Percentiles rank a stretch among this genome's conserved stretches.
These are phyloP conservation scores for Coemansia guatemalensis DNA, from an alignment of 192 early-diverging fungal species.

Conservation along the genomic window DNA sequence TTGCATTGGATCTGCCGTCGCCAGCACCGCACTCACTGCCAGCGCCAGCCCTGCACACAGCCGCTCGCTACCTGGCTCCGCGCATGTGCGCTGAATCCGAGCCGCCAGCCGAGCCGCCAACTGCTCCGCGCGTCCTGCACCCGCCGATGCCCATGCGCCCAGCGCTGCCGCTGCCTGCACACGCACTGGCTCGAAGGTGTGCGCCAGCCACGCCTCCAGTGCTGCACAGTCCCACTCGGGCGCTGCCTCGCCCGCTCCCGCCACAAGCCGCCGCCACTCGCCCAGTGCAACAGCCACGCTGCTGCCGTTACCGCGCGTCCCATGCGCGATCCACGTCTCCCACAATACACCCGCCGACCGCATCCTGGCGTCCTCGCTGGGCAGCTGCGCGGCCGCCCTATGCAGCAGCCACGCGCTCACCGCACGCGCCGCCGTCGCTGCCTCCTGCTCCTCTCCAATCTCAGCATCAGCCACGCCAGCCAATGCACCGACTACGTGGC, in stretches of 20 bases:
- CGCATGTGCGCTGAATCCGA: constrained; percentile 72
- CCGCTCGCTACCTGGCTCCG: constrained; percentile 57
- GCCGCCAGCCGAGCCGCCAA: constrained; percentile 64
- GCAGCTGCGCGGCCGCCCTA: constrained; percentile 11
- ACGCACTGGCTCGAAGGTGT: constrained; percentile 72
- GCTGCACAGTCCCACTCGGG: constrained; percentile 23
- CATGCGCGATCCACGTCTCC: constrained; percentile 23
- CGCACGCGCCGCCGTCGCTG: constrained; percentile 69
- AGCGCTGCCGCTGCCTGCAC: constrained; percentile 20
- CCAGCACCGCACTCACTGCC: constrained; percentile 64
- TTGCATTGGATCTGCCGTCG: constrained; percentile 30
- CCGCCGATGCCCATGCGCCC: not conserved
- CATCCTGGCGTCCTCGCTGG: constrained; percentile 13
- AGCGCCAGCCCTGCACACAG: constrained; percentile 60
- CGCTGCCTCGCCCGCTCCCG: constrained; percentile 65
- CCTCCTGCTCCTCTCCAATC: constrained; percentile 16
- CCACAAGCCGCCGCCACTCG: constrained; percentile 69
- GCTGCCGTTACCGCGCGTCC: not conserved
- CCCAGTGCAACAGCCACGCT: constrained; percentile 67
- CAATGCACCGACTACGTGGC: constrained; percentile 60
- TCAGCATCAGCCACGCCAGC: constrained; percentile 29
- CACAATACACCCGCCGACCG: constrained; percentile 23
- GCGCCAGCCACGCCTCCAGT: constrained; percentile 65
- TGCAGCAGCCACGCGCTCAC: constrained; percentile 74
- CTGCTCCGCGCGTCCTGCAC: constrained; percentile 56